Evolutionary conservation across 2,329 filamentous ascomycete species (phyloP).

Genomic region (Aspergillus sergii): DNA sequence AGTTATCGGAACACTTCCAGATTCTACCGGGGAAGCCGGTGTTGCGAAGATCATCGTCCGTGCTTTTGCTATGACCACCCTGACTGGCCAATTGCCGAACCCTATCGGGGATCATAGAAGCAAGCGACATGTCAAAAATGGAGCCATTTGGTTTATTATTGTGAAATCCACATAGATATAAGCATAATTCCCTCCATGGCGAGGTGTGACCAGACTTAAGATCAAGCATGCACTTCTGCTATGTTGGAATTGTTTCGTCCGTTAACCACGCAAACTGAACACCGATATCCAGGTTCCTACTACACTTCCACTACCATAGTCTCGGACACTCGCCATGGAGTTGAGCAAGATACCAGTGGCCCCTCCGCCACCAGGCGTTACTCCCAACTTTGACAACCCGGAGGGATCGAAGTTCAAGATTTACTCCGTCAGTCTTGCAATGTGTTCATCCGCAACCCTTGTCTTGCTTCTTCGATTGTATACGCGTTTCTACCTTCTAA

Average conservation of each 20-base stretch:
- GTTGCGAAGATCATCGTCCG: background rate
- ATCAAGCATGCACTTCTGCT: background rate
- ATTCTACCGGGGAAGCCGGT: background rate
- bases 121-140: background rate
- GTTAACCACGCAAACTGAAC: background rate
- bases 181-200: background rate
- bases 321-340: slow-evolving; percentile 4
- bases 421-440: slow-evolving; percentile 16
- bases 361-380: slow-evolving; percentile 12
- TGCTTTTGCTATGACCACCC: background rate
- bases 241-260: background rate
- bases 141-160: background rate
- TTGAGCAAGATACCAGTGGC: slow-evolving; percentile 14
- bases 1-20: background rate
- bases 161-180: background rate
- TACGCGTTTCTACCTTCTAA: slow-evolving; percentile 10
- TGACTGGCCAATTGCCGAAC: background rate
- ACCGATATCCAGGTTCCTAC: background rate
- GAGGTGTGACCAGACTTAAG: background rate
- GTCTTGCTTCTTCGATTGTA: slow-evolving; percentile 14
- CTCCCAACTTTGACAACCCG: slow-evolving; percentile 17
- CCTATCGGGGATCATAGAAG: background rate
- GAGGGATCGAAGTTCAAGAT: slow-evolving; percentile 12
- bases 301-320: background rate
- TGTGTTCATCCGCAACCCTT: slow-evolving; percentile 12